Base-by-base conservation (phyloP, 331 rosid species). In the Cydonia oblonga region DNA sequence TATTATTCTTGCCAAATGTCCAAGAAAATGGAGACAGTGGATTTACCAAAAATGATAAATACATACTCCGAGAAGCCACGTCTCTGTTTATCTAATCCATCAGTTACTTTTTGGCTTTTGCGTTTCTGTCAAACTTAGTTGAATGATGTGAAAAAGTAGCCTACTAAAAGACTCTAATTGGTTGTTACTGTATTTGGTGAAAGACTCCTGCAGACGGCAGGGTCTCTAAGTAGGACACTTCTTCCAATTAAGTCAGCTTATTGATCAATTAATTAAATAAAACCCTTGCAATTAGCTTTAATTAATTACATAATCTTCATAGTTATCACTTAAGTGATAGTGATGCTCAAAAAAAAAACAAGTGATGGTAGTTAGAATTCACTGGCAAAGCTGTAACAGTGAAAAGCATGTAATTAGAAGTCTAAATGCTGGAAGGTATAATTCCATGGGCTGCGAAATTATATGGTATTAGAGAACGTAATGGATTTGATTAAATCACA, bases 21-120 rank as follows among this genome's bases (percentile, higher is more conserved):
- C 40, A 33, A 33, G 11, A 33, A 33, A 33, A 33, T 33, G 40
- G 40, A 33, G 40, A 33, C 40, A 8, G 40, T 33, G 40, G 40
- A 33, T 33, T 33, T 33, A 33, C 40, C 40, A 33, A 33, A 33
- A 33, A 7, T 33, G 40, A 33, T 33, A 33, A 33, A 33, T 33
- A 38, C 44, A 10, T 38, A 38, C 44, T 38, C 44, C 58, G 61
- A 73, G 82, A 53, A 77, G 79, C 79, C 70, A 64, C 85, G 61
- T 73, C 74, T 58, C 29, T 38, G 42, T 65, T 46, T 4, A 23
- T 30, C 44, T 10, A 10, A 38, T 38, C 44, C 44, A 5, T 22
- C 12, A 11, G 1, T 20, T 5, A 23, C 11, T 13, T 3, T 20
- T 33, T 32, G 25, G 46, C 68, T 63, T 56, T 70, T 57, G 66